These are phyloP conservation scores for Dujonia santamariae DNA, from an alignment of 1,139 yeast species.

Conservation along the genomic window DNA sequence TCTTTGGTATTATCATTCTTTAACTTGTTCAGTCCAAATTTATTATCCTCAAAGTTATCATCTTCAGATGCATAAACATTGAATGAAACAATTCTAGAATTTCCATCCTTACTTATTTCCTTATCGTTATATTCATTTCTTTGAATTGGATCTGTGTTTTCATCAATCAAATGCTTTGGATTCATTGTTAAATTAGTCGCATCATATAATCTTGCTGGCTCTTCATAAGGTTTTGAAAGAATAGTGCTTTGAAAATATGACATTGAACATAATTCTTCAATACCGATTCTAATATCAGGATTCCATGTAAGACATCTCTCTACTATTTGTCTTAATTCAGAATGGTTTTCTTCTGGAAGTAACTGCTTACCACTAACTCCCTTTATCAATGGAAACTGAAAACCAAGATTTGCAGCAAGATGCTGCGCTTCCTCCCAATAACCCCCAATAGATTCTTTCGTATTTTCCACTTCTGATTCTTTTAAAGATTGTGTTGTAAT, in stretches of 20 bases:
- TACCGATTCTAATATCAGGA: slow-evolving; percentile 53
- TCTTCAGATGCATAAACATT: too few relatives aligned
- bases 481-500: not conserved
- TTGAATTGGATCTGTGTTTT: slow-evolving; percentile 4
- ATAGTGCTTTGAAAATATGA: slow-evolving; percentile 50
- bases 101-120: too few relatives aligned
- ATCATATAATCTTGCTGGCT: slow-evolving; percentile 10
- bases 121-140: too few relatives aligned
- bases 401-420: slow-evolving; percentile 51
- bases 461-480: not conserved
- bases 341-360: slow-evolving; percentile 20
- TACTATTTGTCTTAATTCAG: slow-evolving; percentile 47
- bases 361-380: slow-evolving; percentile 28
- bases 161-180: slow-evolving; percentile 1
- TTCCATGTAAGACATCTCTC: slow-evolving; percentile 63
- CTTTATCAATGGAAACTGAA: slow-evolving; percentile 45
- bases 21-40: too few relatives aligned
- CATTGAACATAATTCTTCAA: slow-evolving; percentile 42
- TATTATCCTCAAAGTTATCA: too few relatives aligned
- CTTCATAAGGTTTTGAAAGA: slow-evolving; percentile 12
- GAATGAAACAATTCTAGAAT: too few relatives aligned
- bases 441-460: slow-evolving; percentile 53
- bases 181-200: not conserved
- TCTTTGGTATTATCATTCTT: too few relatives aligned
- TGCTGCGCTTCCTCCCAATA: slow-evolving; percentile 59